A percentile compares a stretch with the other conserved stretches of the same genome.
Conservation (phyloP, 257 asterid species). For the Ophiorrhiza pumila region DNA sequence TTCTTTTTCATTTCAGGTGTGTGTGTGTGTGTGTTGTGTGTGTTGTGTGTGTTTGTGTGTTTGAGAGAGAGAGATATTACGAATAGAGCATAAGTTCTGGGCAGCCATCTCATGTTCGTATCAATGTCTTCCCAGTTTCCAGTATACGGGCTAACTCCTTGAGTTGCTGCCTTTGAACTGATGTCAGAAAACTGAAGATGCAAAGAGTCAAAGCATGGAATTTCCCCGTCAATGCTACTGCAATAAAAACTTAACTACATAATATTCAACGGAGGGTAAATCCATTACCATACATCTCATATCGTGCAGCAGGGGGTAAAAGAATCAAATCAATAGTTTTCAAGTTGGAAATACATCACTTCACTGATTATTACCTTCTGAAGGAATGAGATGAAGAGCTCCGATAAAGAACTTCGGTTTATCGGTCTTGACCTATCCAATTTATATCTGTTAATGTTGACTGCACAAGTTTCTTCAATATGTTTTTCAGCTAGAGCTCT, state of each 20-base stretch:
- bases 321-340: neutral
- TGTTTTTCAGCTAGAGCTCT: slow-evolving; percentile 72
- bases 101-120: slow-evolving; percentile 92
- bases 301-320: neutral
- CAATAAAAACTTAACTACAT: neutral
- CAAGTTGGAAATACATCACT: neutral
- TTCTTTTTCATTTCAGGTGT: too few species aligned
- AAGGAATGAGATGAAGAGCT: slow-evolving; percentile 75
- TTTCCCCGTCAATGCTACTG: slow-evolving; percentile 8
- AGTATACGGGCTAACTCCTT: slow-evolving; percentile 55
- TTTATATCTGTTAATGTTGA: slow-evolving; percentile 51
- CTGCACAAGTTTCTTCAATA: slow-evolving; percentile 62
- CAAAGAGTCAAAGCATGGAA: slow-evolving; percentile 23
- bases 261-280: neutral
- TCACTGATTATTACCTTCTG: slow-evolving; percentile 45
- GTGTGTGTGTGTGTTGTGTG: neutral
- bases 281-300: slow-evolving; percentile 13
- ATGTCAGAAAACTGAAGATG: slow-evolving; percentile 65
- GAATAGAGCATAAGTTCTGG: slow-evolving; percentile 71
- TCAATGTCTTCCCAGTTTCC: slow-evolving; percentile 79
- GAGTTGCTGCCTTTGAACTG: slow-evolving; percentile 59
- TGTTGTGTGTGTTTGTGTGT: neutral
- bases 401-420: slow-evolving; percentile 66
- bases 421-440: slow-evolving; percentile 50
- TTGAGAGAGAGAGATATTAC: slow-evolving; percentile 47